These are phyloP conservation scores for Tetrapisispora nanseiensis DNA, from an alignment of 805 yeast genomes.

Conservation along the genomic window DNA sequence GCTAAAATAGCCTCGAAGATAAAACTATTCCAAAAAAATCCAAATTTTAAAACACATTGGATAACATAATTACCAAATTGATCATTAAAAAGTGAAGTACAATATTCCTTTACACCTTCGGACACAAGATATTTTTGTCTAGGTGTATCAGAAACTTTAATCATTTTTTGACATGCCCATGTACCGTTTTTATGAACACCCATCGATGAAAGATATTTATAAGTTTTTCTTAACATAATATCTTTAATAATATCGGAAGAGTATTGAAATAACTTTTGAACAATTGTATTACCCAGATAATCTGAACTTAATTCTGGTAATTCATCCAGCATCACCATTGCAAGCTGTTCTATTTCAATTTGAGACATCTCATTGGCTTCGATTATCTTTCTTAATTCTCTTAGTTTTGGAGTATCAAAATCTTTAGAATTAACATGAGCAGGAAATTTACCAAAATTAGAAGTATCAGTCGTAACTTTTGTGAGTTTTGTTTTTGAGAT, in stretches of 20 bases:
- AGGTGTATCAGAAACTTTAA: conserved; percentile 57
- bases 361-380: conserved; percentile 45
- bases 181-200: conserved; percentile 97
- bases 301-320: conserved; percentile 86
- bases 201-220: conserved; percentile 78
- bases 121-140: conserved; percentile 59
- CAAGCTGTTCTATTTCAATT: conserved; percentile 68
- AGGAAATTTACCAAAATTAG: conserved; percentile 66
- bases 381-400: conserved; percentile 74
- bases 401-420: conserved; percentile 77
- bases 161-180: conserved; percentile 97
- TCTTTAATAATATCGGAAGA: conserved; percentile 65
- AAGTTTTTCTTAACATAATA: conserved; percentile 66
- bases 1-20: conserved; percentile 75
- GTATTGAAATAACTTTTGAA: conserved; percentile 76
- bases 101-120: conserved; percentile 63
- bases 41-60: conserved; percentile 88
- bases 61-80: conserved; percentile 95
- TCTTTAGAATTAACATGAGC: conserved; percentile 56
- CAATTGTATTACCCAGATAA: conserved; percentile 90
- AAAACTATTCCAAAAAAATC: conserved; percentile 80
- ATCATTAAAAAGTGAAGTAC: conserved; percentile 80
- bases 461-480: conserved; percentile 35
- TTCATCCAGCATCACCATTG: conserved; percentile 76
- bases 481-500: conserved; percentile 37